These are phyloP conservation scores for Aspergillus niger DNA, from an alignment of 2,329 filamentous ascomycete genomes.

Conservation along the genomic window DNA sequence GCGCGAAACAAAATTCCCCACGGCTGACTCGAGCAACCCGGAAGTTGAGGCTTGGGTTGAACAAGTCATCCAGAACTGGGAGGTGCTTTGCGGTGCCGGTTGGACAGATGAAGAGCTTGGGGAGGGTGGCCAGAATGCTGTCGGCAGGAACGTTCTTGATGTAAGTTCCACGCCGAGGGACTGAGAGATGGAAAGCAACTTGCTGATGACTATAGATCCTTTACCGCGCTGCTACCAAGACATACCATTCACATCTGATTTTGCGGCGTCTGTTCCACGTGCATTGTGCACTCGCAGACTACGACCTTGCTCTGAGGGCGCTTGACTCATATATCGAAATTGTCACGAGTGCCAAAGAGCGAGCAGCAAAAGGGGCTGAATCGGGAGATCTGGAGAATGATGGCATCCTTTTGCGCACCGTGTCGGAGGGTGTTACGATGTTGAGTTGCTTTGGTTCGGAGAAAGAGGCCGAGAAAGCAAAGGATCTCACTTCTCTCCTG, in stretches of 20 bases:
- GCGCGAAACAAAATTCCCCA: slow-evolving; percentile 78
- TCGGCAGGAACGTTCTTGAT: slow-evolving; percentile 76
- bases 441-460: slow-evolving; percentile 79
- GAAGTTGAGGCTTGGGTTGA: slow-evolving; percentile 83
- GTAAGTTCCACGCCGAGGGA: slow-evolving; percentile 36
- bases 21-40: slow-evolving; percentile 73
- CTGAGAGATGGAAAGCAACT: not conserved
- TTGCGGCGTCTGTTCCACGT: slow-evolving; percentile 84
- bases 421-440: slow-evolving; percentile 76
- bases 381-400: slow-evolving; percentile 76
- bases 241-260: slow-evolving; percentile 90
- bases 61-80: slow-evolving; percentile 82
- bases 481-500: slow-evolving; percentile 68
- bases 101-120: slow-evolving; percentile 83
- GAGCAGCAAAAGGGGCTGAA: slow-evolving; percentile 69
- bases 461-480: slow-evolving; percentile 76
- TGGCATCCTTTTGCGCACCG: slow-evolving; percentile 72
- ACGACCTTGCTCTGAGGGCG: slow-evolving; percentile 85
- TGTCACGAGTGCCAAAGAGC: slow-evolving; percentile 78
- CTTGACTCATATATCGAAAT: slow-evolving; percentile 92
- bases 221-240: slow-evolving; percentile 88
- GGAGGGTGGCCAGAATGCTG: slow-evolving; percentile 72
- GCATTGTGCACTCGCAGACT: slow-evolving; percentile 85
- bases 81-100: slow-evolving; percentile 72
- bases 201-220: slow-evolving; percentile 60